Conservation (phyloP, 2,329 filamentous ascomycete species). For the Colletotrichum sidae region DNA sequence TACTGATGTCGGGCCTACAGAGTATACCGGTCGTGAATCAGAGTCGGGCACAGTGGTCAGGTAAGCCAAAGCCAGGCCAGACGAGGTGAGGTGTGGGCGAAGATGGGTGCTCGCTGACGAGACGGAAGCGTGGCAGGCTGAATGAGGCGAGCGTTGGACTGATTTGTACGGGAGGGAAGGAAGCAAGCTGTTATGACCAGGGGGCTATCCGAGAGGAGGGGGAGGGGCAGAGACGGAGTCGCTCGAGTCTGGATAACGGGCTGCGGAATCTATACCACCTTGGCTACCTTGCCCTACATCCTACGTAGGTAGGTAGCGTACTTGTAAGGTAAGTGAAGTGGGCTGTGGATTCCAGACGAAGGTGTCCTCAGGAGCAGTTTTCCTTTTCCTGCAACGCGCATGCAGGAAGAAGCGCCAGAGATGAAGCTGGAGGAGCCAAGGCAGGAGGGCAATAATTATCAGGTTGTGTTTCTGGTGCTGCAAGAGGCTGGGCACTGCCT, state of each 20-base stretch:
- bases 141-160: slow-evolving; percentile 24
- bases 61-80: not conserved
- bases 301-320: no score
- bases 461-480: slow-evolving; percentile 29
- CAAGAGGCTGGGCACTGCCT: slow-evolving; percentile 24
- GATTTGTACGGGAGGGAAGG: slow-evolving; percentile 33
- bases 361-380: slow-evolving; percentile 3
- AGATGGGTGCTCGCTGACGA: slow-evolving; percentile 7
- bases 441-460: slow-evolving; percentile 9
- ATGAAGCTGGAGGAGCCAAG: slow-evolving; percentile 16
- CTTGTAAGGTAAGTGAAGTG: no score
- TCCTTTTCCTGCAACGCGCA: slow-evolving; percentile 13
- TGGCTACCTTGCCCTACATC: no score
- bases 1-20: not conserved
- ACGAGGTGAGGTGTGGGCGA: slow-evolving; percentile 13
- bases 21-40: not conserved
- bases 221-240: slow-evolving; percentile 8
- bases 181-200: slow-evolving; percentile 29
- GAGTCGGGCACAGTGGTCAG: no score
- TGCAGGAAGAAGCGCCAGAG: slow-evolving; percentile 20
- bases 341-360: no score
- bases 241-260: no score
- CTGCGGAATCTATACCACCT: no score
- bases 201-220: slow-evolving; percentile 23
- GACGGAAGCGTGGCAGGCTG: slow-evolving; percentile 12